A percentile compares a stretch with the other conserved stretches of the same genome.
These are phyloP conservation scores for Exidia glandulosa DNA, from an alignment of 768 basidiomycete species.

Conservation along the genomic window DNA sequence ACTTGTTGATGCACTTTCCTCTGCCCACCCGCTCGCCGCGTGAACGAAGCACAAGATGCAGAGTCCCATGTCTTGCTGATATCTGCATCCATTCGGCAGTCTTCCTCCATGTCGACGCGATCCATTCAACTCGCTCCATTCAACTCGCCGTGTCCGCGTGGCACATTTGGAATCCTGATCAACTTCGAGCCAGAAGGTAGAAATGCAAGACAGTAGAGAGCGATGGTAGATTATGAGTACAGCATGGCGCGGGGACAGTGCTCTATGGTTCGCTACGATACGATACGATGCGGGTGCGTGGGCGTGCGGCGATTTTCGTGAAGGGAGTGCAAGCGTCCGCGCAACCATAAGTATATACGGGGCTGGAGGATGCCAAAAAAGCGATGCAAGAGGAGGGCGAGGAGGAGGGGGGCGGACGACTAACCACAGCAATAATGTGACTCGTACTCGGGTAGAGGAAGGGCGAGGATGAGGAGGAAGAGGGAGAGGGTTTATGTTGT, in stretches of 20 bases:
- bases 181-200: neutral
- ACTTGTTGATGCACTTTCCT: no score
- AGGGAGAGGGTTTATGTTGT: slow-evolving; percentile 35
- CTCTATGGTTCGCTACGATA: neutral
- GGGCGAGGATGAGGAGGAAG: neutral
- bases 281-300: neutral
- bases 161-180: no score
- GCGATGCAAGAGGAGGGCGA: neutral
- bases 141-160: no score
- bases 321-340: neutral
- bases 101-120: no score
- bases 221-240: neutral
- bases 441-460: no score
- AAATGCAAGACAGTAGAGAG: neutral
- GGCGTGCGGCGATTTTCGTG: neutral
- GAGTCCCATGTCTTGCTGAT: no score
- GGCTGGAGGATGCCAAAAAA: neutral
- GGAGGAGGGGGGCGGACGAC: neutral
- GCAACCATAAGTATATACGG: neutral
- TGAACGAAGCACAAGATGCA: no score
- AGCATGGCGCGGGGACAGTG: neutral
- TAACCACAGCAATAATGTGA: neutral
- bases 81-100: no score
- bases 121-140: no score
- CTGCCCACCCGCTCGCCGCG: no score